Evolutionary conservation across 2,329 filamentous ascomycete species (phyloP), one percentile per base, ranked within the genome.

Genomic region (Botrytis fabae): DNA sequence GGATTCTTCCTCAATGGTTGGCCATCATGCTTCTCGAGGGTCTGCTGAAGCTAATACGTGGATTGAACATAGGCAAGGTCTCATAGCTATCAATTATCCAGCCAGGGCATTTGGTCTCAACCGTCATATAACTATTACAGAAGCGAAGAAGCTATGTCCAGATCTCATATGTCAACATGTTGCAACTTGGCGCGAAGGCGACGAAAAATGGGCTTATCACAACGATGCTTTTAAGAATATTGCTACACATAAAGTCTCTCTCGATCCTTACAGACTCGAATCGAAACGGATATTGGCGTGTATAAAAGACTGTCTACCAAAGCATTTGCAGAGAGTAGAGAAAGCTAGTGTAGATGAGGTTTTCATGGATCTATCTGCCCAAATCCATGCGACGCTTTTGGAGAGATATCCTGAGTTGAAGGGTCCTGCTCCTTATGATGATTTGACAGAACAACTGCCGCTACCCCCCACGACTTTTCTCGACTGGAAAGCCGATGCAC

Each of bases 331-430:
- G 80, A 90, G 87, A 78, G 89, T 98, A 62, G 95, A 99, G 84
- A 99, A 98, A 81, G 96, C 95, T 28, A 92, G 94, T 79, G 93
- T 98, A 72, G 96, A 99, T 81, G 96, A 99, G 82, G 94, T 98
- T 14, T 99, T 98, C 80, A 84, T 98, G 74, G 96, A 99, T 82
- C 83, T 99, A 68, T 97, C 94, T 16, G 91, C 92, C 0, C 92
- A 98, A 74, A 88, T 98, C 4, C 93, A 97, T 81, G 86, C 86
- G 2, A 85, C 92, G 42, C 83, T 99, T 66, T 82, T 97, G 59
- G 86, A 93, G 77, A 85, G 93, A 69, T 97, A 94, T 81, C 90
- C 93, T 0, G 91, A 96, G 80, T 83, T 98, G 68, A 81, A 82
- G 42, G 86, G 85, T 6, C 89, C 90, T 9, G 86, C 91, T n/a